phyloP scores from a whole-genome alignment of 495 filamentous ascomycete genomes.

The Penicillium psychrofluorescens region DNA sequence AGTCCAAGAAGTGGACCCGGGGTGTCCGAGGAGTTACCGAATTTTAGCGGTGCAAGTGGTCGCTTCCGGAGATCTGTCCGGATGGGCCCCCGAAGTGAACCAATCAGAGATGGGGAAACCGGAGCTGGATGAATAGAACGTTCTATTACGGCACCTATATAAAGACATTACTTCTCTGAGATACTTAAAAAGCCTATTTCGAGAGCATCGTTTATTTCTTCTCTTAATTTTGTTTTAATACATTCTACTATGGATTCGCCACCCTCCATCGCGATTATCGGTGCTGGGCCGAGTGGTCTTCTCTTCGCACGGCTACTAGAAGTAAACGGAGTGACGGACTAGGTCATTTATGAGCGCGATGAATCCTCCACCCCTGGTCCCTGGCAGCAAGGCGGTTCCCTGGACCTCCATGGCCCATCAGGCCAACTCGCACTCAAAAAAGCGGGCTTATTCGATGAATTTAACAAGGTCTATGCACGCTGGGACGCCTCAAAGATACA shows the following conservation, averaged over 20 bases:
- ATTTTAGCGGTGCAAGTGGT: not conserved
- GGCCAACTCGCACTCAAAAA: conserved; percentile 45
- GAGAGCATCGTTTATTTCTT: too few relatives aligned
- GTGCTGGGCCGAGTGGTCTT: conserved; percentile 47
- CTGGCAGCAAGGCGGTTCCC: conserved; percentile 38
- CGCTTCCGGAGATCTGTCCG: not conserved
- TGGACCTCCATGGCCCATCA: conserved; percentile 41
- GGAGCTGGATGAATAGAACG: not conserved
- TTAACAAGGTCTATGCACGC: conserved; percentile 27
- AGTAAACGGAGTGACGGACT: conserved; percentile 25
- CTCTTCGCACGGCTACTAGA: conserved; percentile 46
- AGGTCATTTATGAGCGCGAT: conserved; percentile 45
- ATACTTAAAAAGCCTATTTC: too few relatives aligned
- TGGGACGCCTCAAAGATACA: conserved; percentile 32
- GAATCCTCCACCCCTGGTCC: conserved; percentile 7
- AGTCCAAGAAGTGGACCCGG: too few relatives aligned
- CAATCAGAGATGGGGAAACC: conserved; percentile 1
- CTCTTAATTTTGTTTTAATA: too few relatives aligned
- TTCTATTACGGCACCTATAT: too few relatives aligned
- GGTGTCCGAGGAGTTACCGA: not conserved
- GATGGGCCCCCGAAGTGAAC: not conserved
- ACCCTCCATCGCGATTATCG: conserved; percentile 45
- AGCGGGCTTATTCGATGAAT: conserved; percentile 40
- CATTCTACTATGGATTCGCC: too few relatives aligned
- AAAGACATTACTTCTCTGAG: too few relatives aligned